Evolutionary conservation across 108 stramenopile species (phyloP).

Genomic region (Aurantiochytrium sp.): DNA sequence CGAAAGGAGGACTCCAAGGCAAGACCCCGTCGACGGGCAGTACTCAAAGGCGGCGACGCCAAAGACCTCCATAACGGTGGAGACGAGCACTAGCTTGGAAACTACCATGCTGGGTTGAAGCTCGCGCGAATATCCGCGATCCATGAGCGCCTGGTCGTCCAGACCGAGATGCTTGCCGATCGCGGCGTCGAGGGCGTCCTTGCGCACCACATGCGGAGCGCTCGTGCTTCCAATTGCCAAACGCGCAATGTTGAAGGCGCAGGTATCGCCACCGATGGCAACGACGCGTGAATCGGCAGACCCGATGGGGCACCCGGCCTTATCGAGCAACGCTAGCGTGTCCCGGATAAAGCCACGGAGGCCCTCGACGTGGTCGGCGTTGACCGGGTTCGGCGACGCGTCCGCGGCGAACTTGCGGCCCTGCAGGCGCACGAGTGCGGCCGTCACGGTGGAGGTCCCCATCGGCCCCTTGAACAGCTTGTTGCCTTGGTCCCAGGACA

Average conservation of each 20-base stretch:
- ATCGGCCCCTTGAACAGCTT: background rate
- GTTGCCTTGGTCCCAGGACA: background rate
- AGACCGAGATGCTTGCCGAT: background rate
- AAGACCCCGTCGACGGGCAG: background rate
- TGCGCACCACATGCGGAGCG: background rate
- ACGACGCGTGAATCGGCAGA: background rate
- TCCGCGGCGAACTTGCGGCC: background rate
- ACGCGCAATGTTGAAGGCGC: constrained; percentile 8
- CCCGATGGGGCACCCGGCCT: background rate
- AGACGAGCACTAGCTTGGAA: background rate
- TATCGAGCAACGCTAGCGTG: background rate
- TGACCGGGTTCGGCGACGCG: background rate
- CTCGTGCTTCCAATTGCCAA: background rate
- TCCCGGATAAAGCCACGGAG: background rate
- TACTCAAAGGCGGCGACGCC: background rate
- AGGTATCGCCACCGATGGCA: background rate
- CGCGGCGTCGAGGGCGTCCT: background rate
- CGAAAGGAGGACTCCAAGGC: background rate
- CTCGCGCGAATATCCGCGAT: background rate
- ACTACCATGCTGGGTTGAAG: background rate
- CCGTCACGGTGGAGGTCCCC: background rate
- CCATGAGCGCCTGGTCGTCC: background rate
- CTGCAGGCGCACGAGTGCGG: background rate
- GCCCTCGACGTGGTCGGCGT: background rate
- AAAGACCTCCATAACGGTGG: constrained; percentile 5